These are phyloP conservation scores for Elaeis guineensis DNA, from an alignment of 176 grass and related monocot genomes.

Conservation along the genomic window DNA sequence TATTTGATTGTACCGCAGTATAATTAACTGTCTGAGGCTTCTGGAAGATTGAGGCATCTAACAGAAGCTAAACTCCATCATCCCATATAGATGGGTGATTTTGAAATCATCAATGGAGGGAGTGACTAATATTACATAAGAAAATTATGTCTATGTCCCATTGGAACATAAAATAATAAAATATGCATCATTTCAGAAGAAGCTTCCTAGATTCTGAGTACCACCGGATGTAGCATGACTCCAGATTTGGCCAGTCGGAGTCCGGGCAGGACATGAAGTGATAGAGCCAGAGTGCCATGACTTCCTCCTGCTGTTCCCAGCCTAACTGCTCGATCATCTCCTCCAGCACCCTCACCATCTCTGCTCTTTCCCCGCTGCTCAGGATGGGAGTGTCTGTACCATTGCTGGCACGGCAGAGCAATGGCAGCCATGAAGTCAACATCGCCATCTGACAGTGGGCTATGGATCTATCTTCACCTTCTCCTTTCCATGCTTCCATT, in stretches of 20 bases:
- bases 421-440: constrained; percentile 65
- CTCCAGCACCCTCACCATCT: constrained; percentile 58
- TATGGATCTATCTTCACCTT: constrained; percentile 3
- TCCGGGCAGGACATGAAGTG: constrained; percentile 50
- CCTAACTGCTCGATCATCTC: constrained; percentile 56
- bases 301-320: constrained; percentile 70
- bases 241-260: constrained; percentile 86
- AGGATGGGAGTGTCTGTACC: constrained; percentile 56
- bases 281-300: constrained; percentile 70
- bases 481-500: constrained; percentile 29
- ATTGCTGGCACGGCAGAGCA: constrained; percentile 62
- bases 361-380: constrained; percentile 50
- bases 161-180: too few species aligned
- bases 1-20: too few species aligned
- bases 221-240: constrained; percentile 67
- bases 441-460: constrained; percentile 28
- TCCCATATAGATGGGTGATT: too few species aligned
- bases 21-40: too few species aligned
- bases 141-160: too few species aligned
- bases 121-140: too few species aligned
- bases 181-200: constrained; percentile 18
- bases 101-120: too few species aligned
- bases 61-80: too few species aligned
- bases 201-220: constrained; percentile 53
- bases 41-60: too few species aligned